phyloP scores from a whole-genome alignment of 2,329 filamentous ascomycete species.

The Scedosporium aurantiacum region DNA sequence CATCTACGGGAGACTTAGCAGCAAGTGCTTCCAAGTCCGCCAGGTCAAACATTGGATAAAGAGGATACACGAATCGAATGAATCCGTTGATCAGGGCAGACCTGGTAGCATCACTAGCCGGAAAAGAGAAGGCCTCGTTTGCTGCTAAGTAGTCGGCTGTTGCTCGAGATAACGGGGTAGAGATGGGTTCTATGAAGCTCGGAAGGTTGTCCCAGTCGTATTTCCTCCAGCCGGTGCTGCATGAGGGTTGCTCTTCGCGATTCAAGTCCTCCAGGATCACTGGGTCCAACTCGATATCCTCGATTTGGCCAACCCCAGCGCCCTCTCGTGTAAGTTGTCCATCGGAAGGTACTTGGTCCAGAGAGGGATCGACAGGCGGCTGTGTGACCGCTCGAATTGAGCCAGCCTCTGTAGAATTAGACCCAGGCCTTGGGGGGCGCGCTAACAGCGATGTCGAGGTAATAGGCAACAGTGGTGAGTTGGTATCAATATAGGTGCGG shows the following conservation, averaged over 20 bases:
- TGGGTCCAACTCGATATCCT: neutral
- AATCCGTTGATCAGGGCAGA: neutral
- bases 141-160: constrained; percentile 1
- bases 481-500: neutral
- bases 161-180: neutral
- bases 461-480: neutral
- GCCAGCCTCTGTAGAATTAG: neutral
- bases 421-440: neutral
- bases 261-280: neutral
- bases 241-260: neutral
- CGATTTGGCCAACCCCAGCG: neutral
- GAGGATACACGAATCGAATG: neutral
- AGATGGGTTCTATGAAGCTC: constrained; percentile 4
- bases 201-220: neutral
- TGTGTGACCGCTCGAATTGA: neutral
- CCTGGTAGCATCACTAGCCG: neutral
- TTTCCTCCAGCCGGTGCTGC: neutral
- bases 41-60: constrained; percentile 5
- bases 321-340: neutral
- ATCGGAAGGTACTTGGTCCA: neutral
- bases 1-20: neutral
- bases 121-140: constrained; percentile 4
- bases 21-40: neutral
- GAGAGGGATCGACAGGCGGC: neutral
- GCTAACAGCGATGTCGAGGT: neutral